Evolutionary conservation across 2,329 filamentous ascomycete genomes (phyloP).

Genomic region (Ophiostoma quercus): DNA sequence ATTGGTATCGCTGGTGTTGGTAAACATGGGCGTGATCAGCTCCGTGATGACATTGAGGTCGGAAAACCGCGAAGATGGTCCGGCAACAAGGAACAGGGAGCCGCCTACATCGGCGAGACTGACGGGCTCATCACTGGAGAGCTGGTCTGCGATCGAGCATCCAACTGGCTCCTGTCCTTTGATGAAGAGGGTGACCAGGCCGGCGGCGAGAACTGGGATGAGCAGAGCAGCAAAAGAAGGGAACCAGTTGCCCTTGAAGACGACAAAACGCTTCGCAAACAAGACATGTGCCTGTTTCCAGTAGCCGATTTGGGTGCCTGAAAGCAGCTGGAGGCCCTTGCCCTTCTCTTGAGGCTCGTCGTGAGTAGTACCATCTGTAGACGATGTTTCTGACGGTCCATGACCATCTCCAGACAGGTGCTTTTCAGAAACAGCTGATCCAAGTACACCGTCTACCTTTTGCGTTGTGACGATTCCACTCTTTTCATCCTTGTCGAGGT

Average conservation of each 20-base stretch:
- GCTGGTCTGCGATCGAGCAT: slow-evolving; percentile 48
- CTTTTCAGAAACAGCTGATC: neutral
- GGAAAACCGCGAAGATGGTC: slow-evolving; percentile 42
- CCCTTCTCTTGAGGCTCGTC: slow-evolving; percentile 27
- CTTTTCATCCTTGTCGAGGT: neutral
- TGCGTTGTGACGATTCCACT: neutral
- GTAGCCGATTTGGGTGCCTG: slow-evolving; percentile 65
- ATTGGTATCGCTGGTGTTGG: slow-evolving; percentile 17
- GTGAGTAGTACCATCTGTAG: slow-evolving; percentile 9
- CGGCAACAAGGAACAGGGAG: slow-evolving; percentile 39
- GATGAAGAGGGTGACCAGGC: slow-evolving; percentile 72
- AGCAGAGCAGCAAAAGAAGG: slow-evolving; percentile 69
- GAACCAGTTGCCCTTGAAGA: slow-evolving; percentile 72
- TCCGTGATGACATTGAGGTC: slow-evolving; percentile 29
- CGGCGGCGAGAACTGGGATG: slow-evolving; percentile 74
- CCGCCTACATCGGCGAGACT: slow-evolving; percentile 38
- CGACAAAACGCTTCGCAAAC: slow-evolving; percentile 70
- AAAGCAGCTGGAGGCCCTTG: slow-evolving; percentile 51
- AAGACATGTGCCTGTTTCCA: slow-evolving; percentile 66
- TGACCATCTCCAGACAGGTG: neutral
- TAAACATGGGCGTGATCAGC: slow-evolving; percentile 42
- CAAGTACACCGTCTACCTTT: neutral
- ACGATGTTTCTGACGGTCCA: neutral
- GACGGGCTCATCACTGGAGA: slow-evolving; percentile 40
- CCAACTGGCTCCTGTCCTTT: slow-evolving; percentile 47